phyloP scores from a whole-genome alignment of 139 green algal genomes.

The Medakamo hakoo region DNA sequence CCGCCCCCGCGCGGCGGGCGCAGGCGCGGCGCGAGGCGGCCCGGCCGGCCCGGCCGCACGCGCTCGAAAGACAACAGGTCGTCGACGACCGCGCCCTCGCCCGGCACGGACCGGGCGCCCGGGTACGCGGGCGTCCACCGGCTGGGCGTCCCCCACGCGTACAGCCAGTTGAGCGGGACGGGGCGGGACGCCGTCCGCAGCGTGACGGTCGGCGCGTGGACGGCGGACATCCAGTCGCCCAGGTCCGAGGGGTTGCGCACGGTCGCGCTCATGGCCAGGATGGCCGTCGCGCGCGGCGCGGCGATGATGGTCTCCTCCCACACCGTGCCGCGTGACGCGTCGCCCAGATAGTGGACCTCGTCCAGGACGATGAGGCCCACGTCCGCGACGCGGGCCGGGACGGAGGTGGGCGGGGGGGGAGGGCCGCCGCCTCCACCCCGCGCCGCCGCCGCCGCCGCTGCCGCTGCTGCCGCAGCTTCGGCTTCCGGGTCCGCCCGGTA shows the following conservation, averaged over 20 bases:
- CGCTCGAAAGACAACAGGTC: no score
- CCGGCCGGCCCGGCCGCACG: not conserved
- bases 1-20: constrained; percentile 5
- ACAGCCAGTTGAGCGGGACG: constrained; percentile 87
- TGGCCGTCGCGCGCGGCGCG: constrained; percentile 65
- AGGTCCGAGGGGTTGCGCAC: constrained; percentile 86
- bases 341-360: constrained; percentile 80
- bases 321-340: constrained; percentile 64
- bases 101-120: not conserved
- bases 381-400: constrained; percentile 40
- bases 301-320: constrained; percentile 99
- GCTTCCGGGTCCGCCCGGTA: constrained; percentile 41
- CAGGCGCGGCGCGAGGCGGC: constrained; percentile 29
- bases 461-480: not conserved
- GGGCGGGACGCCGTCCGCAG: constrained; percentile 67
- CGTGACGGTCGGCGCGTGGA: constrained; percentile 50
- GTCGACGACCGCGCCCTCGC: not conserved
- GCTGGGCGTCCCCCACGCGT: constrained; percentile 25
- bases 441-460: not conserved
- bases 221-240: constrained; percentile 75
- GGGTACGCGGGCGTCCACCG: constrained; percentile 3
- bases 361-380: constrained; percentile 86
- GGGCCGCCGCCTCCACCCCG: not conserved
- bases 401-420: not conserved
- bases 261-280: constrained; percentile 89